Conservation (phyloP, 2,329 filamentous ascomycete species). For the Tolypocladium ovalisporum region DNA sequence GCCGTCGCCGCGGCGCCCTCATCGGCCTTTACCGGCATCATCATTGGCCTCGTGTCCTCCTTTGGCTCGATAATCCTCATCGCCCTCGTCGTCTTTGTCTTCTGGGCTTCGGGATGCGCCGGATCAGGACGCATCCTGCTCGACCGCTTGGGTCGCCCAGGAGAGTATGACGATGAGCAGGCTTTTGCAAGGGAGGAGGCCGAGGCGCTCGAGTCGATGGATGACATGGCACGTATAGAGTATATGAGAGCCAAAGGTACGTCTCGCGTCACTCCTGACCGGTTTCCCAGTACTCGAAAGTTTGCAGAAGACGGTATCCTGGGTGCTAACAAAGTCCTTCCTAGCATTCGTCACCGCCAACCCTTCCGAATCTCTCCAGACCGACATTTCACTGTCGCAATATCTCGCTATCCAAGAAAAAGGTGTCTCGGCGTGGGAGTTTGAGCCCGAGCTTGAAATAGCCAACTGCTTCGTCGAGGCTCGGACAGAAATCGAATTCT, state of each 20-base stretch:
- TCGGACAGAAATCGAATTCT: constrained; percentile 96
- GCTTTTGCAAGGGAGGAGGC: constrained; percentile 89
- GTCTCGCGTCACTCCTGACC: constrained; percentile 7
- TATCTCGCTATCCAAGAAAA: constrained; percentile 98
- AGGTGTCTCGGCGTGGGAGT: constrained; percentile 98
- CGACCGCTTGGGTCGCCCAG: constrained; percentile 84
- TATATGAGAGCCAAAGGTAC: constrained; percentile 92
- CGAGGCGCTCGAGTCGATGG: constrained; percentile 90
- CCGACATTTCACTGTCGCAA: constrained; percentile 94
- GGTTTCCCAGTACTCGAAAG: background rate
- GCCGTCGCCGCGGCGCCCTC: constrained; percentile 20
- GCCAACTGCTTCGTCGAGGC: constrained; percentile 98
- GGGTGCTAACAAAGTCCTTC: background rate
- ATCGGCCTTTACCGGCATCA: constrained; percentile 58
- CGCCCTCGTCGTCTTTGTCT: constrained; percentile 80
- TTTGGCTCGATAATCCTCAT: constrained; percentile 86
- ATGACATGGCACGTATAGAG: constrained; percentile 80
- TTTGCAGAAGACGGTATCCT: background rate
- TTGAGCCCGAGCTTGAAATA: constrained; percentile 97
- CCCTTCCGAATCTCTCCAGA: constrained; percentile 87
- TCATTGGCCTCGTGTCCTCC: constrained; percentile 90
- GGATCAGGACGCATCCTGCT: constrained; percentile 80
- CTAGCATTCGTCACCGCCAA: constrained; percentile 88
- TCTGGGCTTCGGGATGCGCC: constrained; percentile 62
- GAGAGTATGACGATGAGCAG: constrained; percentile 97